Conservation (phyloP, 2,329 filamentous ascomycete genomes). For the Trichothecium sympodiale region DNA sequence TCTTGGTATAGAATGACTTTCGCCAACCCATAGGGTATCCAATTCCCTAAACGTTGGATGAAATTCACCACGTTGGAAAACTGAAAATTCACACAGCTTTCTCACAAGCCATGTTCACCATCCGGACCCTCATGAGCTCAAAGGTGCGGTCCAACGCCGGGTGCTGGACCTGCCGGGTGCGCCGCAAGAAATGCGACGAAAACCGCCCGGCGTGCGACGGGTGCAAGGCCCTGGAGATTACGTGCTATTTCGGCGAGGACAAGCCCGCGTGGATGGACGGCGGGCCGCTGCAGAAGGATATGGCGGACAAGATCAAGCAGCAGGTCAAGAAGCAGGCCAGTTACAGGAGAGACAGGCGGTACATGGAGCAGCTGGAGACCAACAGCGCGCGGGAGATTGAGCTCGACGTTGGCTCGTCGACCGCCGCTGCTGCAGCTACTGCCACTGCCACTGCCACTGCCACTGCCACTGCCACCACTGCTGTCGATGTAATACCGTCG, state of each 20-base stretch:
- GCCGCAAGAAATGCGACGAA: conserved; percentile 52
- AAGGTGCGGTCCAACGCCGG: conserved; percentile 32
- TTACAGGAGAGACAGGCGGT: conserved; percentile 37
- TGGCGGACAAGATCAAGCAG: conserved; percentile 41
- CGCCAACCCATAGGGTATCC: no score
- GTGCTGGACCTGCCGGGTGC: conserved; percentile 51
- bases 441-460: no score
- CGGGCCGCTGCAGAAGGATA: conserved; percentile 34
- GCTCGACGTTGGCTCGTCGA: not conserved
- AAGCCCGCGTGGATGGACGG: conserved; percentile 51
- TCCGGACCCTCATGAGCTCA: conserved; percentile 2
- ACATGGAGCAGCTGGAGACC: conserved; percentile 29
- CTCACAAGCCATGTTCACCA: not conserved
- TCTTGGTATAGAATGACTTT: no score
- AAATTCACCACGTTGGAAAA: no score
- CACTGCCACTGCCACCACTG: conserved; percentile 6
- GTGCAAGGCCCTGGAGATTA: conserved; percentile 43
- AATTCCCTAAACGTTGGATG: no score
- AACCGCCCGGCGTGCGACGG: conserved; percentile 36
- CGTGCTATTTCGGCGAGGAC: conserved; percentile 38
- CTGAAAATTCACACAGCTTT: no score
- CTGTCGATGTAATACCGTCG: conserved; percentile 8
- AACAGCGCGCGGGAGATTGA: conserved; percentile 15
- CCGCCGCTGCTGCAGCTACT: not conserved
- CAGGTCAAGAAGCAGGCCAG: conserved; percentile 44